Base-by-base conservation (phyloP, 805 yeast genomes). In the Wickerhamomyces alni region DNA sequence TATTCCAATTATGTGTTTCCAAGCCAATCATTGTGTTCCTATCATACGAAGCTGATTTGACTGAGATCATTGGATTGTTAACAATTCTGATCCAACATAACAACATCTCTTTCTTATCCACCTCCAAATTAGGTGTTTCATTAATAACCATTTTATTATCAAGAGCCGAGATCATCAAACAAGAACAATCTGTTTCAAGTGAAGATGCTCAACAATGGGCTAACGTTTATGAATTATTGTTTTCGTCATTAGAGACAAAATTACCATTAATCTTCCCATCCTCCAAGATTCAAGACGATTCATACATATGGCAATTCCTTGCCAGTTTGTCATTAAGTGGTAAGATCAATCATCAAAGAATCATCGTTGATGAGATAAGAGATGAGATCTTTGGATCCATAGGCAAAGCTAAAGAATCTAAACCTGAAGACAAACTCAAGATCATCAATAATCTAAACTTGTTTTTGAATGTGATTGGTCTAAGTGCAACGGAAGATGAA, bases 381-480 rank as follows among this genome's bases (percentile, higher is more conserved):
- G 93, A 86, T 55, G 89, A 87, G 61, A 89, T 91, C 44, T 91
- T 91, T 55, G 93, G 91, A 25, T 83, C 87, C 10, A 85, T 88
- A 75, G 76, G 70, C 44, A 75, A 80, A 46, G 91, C 96, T 13
- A 84, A 82, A 64, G 57, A 66, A 40, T 57, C 57, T 31, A 57
- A 58, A 27, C 51, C 52, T 12, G 45, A 54, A 2, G 72, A 55
- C 68, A 77, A 46, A 74, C 77, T 69, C 51, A 77, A 70, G 65
- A 73, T 82, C 55, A 72, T 85, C 57, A 78, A 77, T 48, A 88
- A 88, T 57, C 75, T 91, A 74, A 91, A 91, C 61, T 67, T 91
- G 74, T 89, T 88, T 67, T 74, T 91, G 64, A 93, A 91, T 52
- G 97, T 89, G 35, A 88, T 91, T 94, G 99, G 99, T 8, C 74